A percentile compares a stretch with the other conserved stretches of the same genome.
These are phyloP conservation scores for Fraxinus velutina DNA, from an alignment of 305 asterid species.

Conservation along the genomic window DNA sequence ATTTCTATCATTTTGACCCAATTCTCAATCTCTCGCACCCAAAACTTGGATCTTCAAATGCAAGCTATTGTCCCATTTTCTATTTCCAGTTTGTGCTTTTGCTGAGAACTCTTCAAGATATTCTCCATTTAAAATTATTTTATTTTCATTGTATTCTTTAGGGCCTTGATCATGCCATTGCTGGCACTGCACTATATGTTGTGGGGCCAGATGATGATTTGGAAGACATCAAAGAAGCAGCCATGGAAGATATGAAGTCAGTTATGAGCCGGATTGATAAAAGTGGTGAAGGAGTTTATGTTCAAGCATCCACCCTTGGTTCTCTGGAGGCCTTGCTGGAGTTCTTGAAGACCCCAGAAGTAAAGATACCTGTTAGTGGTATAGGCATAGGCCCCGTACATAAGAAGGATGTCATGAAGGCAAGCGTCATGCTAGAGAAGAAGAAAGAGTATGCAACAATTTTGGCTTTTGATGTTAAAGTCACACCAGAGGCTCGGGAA, in stretches of 20 bases:
- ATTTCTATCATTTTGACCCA: neutral
- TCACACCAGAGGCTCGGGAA: slow-evolving; percentile 87
- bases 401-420: slow-evolving; percentile 96
- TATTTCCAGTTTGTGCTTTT: slow-evolving; percentile 17
- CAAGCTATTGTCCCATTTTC: neutral
- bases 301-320: slow-evolving; percentile 98
- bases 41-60: neutral
- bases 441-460: slow-evolving; percentile 86
- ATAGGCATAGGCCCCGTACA: slow-evolving; percentile 94
- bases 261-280: slow-evolving; percentile 91
- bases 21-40: neutral
- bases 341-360: slow-evolving; percentile 86
- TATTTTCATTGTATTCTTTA: slow-evolving; percentile 15
- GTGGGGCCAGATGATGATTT: slow-evolving; percentile 85
- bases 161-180: slow-evolving; percentile 99
- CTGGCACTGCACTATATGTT: slow-evolving; percentile 88
- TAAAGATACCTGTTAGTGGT: slow-evolving; percentile 94
- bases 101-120: slow-evolving; percentile 14
- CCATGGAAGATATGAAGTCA: slow-evolving; percentile 92
- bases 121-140: neutral
- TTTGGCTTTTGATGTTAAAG: slow-evolving; percentile 94
- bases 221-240: slow-evolving; percentile 73
- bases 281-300: slow-evolving; percentile 94
- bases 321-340: slow-evolving; percentile 92
- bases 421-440: slow-evolving; percentile 99